Evolutionary conservation across 148 eudicot species (phyloP).

Genomic region (Pharnaceum exiguum): DNA sequence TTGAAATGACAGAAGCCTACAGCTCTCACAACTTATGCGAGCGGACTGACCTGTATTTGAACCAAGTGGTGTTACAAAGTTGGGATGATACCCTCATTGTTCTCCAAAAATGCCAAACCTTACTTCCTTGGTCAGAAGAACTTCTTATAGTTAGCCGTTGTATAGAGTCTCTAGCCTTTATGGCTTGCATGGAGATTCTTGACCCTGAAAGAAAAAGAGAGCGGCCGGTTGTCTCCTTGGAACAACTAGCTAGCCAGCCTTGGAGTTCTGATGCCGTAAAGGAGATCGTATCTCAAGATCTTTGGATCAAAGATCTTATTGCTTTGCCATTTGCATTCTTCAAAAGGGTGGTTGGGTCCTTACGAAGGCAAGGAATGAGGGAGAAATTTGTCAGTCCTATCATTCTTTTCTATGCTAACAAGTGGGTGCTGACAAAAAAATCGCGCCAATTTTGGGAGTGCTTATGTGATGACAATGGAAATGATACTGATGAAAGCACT

Average conservation of each 20-base stretch:
- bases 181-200: conserved; percentile 99
- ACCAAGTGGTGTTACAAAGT: conserved; percentile 82
- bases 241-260: conserved; percentile 44
- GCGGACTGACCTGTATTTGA: conserved; percentile 75
- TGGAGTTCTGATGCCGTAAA: conserved; percentile 49
- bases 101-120: conserved; percentile 61
- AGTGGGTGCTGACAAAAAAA: conserved; percentile 64
- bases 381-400: conserved; percentile 62
- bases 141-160: conserved; percentile 84
- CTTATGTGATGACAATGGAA: conserved; percentile 23
- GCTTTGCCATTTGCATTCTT: conserved; percentile 68
- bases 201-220: conserved; percentile 82
- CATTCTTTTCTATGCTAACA: conserved; percentile 66
- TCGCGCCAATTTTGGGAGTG: conserved; percentile 46
- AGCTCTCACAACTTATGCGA: conserved; percentile 62
- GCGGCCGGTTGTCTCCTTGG: conserved; percentile 43
- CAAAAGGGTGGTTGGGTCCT: conserved; percentile 63
- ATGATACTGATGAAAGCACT: conserved; percentile 10
- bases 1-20: conserved; percentile 65
- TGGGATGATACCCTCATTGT: conserved; percentile 89
- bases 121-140: conserved; percentile 81
- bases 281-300: conserved; percentile 46
- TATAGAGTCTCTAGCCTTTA: conserved; percentile 90
- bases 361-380: conserved; percentile 87
- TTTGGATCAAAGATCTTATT: conserved; percentile 83